These are phyloP conservation scores for Candida xyloterini DNA, from an alignment of 805 yeast species.

Conservation along the genomic window DNA sequence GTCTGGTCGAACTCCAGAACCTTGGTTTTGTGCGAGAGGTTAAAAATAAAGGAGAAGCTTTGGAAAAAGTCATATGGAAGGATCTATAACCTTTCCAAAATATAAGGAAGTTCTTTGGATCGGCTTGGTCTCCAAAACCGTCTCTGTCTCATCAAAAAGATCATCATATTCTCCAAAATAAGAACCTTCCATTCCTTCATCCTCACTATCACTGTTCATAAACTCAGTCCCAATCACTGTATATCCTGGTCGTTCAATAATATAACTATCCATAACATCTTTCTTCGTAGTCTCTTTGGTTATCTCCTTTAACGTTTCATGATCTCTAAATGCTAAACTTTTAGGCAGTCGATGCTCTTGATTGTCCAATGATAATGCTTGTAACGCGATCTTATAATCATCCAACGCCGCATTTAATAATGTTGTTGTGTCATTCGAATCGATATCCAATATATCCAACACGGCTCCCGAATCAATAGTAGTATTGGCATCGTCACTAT, in stretches of 20 bases:
- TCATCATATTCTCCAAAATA: conserved; percentile 12
- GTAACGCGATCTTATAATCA: conserved; percentile 23
- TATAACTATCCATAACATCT: background rate
- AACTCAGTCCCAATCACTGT: conserved; percentile 14
- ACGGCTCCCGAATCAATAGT: conserved; percentile 21
- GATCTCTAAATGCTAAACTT: conserved; percentile 15
- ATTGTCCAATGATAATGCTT: conserved; percentile 14
- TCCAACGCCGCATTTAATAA: conserved; percentile 25
- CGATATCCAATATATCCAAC: conserved; percentile 15
- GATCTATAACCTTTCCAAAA: conserved; percentile 42
- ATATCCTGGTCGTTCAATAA: conserved; percentile 5
- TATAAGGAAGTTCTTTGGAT: conserved; percentile 23
- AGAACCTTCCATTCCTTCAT: conserved; percentile 8
- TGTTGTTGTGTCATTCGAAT: conserved; percentile 18
- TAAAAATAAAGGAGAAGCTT: conserved; percentile 55
- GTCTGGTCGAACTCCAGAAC: conserved; percentile 63
- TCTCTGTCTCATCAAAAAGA: conserved; percentile 10
- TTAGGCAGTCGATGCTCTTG: conserved; percentile 10
- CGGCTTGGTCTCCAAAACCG: background rate
- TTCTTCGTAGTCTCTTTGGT: conserved; percentile 1
- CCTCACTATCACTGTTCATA: conserved; percentile 8
- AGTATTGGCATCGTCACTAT: conserved; percentile 12
- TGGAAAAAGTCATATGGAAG: conserved; percentile 73
- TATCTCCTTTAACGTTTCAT: conserved; percentile 12
- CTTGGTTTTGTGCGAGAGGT: conserved; percentile 68